Base-by-base conservation (phyloP, 352 stramenopile genomes). In the Phytophthora sp. region DNA sequence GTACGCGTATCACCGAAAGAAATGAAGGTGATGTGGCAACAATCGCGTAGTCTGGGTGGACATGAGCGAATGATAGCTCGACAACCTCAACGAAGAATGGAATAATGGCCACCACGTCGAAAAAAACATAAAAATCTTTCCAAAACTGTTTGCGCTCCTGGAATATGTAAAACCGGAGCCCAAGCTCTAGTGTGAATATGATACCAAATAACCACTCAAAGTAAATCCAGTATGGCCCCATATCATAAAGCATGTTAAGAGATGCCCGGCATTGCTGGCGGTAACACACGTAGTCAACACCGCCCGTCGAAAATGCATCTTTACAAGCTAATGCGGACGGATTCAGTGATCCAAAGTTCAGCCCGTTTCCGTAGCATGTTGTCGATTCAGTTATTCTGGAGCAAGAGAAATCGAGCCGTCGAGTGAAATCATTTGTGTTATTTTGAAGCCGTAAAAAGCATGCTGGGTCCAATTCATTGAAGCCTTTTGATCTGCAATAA, bases 171-270 rank as follows among this genome's bases (percentile, higher is more conserved):
- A 91, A 86, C 1, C 82, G 82, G 10, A 92, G 50, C 8, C 68
- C 31, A 23, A 91, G 57, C 38, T 94, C 84, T n/a, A 67, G 5
- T 32, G 72, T 72, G 50, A 94, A 94, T 4, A 63, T 26, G 4
- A 83, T 41, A 0, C 82, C 84, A 35, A 92, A 91, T 6, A 62
- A 66, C 72, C 70, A 90, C 41, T 94, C 86, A 30, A 92, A 79
- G 53, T 85, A 91, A 44, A 92, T 85, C 85, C 85, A 94, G 31
- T 89, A 82, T 12, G 74, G 73, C 17, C 76, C 70, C 85, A 94
- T 92, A 45, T 89, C 73, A 35, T 84, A 44, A 12, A 85, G 56
- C 31, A 75, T 73, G 11, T 69, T 74, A 23, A 50, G 5, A 12
- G 50, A 51, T 45, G 21, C 21, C 39, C 39, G 35, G 54, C 82